Evolutionary conservation across 805 yeast genomes (phyloP).

Genomic region (Maudiozyma serrabonitensis): DNA sequence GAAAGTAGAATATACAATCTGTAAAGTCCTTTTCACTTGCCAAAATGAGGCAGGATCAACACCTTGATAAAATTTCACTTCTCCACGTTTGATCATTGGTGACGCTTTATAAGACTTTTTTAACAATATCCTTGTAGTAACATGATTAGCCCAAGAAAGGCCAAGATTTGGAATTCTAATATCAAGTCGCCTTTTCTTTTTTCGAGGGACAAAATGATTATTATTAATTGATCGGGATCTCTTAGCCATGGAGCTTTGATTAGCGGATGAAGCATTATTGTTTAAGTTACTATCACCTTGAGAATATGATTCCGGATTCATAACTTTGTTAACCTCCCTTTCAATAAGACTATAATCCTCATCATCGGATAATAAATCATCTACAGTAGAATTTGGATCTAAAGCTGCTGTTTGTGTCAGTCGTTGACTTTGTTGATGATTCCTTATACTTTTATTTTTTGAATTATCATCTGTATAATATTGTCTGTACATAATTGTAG

Average conservation of each 20-base stretch:
- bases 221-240: not conserved
- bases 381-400: not conserved
- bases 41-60: conserved; percentile 26
- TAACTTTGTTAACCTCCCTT: conserved; percentile 11
- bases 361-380: conserved; percentile 21
- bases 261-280: not conserved
- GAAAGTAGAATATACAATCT: conserved; percentile 35
- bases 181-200: conserved; percentile 26
- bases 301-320: not conserved
- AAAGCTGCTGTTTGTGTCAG: not conserved
- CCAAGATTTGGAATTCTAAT: conserved; percentile 46
- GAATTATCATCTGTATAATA: conserved; percentile 1
- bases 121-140: conserved; percentile 41
- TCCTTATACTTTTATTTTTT: not conserved
- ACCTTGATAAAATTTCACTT: conserved; percentile 25
- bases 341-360: conserved; percentile 21
- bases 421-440: conserved; percentile 1
- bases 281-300: not conserved
- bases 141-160: conserved; percentile 41
- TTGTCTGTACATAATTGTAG: conserved; percentile 29
- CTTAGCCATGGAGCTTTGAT: not conserved
- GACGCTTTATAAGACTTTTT: conserved; percentile 36
- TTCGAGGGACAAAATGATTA: not conserved
- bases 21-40: conserved; percentile 30
- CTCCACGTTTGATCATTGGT: conserved; percentile 22